Evolutionary conservation across 78 protist genomes (phyloP), one percentile per base, ranked within the genome.

Genomic region (Dictyostelium firmibasis): DNA sequence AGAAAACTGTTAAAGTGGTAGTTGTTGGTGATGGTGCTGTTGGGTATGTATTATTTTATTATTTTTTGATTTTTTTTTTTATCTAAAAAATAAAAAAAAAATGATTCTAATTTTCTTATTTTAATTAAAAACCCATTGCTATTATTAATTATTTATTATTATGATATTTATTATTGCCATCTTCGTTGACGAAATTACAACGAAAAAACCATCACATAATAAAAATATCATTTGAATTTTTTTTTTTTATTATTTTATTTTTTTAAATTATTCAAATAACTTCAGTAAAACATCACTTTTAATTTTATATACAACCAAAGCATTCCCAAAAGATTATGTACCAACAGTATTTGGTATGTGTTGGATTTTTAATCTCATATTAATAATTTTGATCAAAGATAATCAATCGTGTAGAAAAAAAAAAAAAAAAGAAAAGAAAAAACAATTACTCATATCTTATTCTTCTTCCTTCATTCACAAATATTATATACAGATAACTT

Each of bases 251-350:
- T 57, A 5, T 20, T 20, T 53, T 53, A 6, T 53, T 18, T 53
- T 53, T 20, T 57, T 0, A 4, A 27, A 70, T n/a, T n/a, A n/a
- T n/a, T n/a, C n/a, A n/a, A n/a, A n/a, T n/a, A n/a, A n/a, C n/a
- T n/a, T n/a, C 18, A 70, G 99, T 20, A 98, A 98, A 92, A 97
- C 98, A 8, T 98, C 98, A 75, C 95, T 97, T 35, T 93, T 97
- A 31, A 98, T 98, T 50, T 74, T 97, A 14, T 98, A 98, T 81
- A 94, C 99, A 31, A 98, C 98, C 35, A 98, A 98, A 83, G 98
- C 97, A 33, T 98, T 98, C 95, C 99, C 99, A 33, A 97, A 97
- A 27, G 98, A 96, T 81, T 97, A 88, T 67, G 84, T 88, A 62
- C 93, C 93, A 79, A 95, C 97, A 41, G 97, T 96, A 47, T 96